Conservation (phyloP, 192 early-diverging fungal genomes). For the Kappamyces sp. region DNA sequence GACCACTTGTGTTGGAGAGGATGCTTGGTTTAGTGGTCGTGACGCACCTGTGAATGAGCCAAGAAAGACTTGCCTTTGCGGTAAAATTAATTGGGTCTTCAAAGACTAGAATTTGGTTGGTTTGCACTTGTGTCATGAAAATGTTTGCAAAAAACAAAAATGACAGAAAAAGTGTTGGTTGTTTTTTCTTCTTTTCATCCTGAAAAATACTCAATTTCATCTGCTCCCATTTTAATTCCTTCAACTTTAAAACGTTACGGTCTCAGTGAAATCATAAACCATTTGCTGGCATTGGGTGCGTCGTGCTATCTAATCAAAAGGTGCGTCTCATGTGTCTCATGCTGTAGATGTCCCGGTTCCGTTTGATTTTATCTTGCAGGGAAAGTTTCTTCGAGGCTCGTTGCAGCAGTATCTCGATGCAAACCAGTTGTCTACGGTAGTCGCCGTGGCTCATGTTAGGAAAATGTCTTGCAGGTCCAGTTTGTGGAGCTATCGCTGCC, state of each 20-base stretch:
- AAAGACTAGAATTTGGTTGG: conserved; percentile 33
- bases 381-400: conserved; percentile 79
- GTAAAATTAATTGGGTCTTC: conserved; percentile 65
- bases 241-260: conserved; percentile 78
- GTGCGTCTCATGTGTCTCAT: neutral
- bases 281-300: conserved; percentile 56
- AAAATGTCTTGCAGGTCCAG: conserved; percentile 82
- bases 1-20: conserved; percentile 86
- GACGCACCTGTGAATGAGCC: no score
- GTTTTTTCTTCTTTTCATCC: conserved; percentile 71
- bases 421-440: conserved; percentile 59
- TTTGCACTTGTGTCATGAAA: neutral
- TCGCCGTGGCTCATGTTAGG: conserved; percentile 26
- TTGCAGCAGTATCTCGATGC: conserved; percentile 68
- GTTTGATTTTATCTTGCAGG: conserved; percentile 91
- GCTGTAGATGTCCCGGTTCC: conserved; percentile 65
- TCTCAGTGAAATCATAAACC: conserved; percentile 92
- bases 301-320: conserved; percentile 19
- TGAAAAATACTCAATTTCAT: conserved; percentile 67
- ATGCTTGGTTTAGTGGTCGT: conserved; percentile 51
- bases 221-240: conserved; percentile 83
- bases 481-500: conserved; percentile 91
- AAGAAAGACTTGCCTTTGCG: conserved; percentile 9
- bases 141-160: conserved; percentile 15
- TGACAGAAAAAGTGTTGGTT: conserved; percentile 59